Conservation (phyloP, 108 stramenopile genomes). For the Nannochloropsis salina region DNA sequence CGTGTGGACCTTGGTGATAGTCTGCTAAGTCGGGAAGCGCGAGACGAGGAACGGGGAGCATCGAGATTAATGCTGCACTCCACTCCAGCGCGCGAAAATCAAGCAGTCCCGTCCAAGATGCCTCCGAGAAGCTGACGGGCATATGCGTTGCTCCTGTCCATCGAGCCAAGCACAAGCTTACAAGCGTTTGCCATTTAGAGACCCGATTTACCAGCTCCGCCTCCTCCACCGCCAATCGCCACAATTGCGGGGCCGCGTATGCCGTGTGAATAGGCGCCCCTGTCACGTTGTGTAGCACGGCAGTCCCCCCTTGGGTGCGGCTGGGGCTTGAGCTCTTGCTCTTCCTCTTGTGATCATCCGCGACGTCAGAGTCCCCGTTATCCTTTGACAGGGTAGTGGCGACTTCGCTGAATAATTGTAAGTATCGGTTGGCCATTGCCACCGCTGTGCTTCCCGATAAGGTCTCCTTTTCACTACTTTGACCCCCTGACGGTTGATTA, state of each 20-base stretch:
- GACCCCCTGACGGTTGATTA: not conserved
- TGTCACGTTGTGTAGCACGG: not conserved
- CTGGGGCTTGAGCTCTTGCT: not conserved
- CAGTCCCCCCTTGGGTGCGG: not conserved
- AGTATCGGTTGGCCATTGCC: not conserved
- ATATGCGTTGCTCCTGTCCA: constrained; percentile 36
- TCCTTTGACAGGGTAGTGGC: constrained; percentile 1
- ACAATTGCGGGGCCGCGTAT: constrained; percentile 40
- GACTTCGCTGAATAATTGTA: not conserved
- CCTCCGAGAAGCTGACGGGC: constrained; percentile 49
- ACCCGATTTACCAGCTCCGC: not conserved
- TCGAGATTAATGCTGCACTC: not conserved
- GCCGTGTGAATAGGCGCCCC: constrained; percentile 26
- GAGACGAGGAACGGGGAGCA: not conserved
- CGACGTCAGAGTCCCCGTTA: not conserved
- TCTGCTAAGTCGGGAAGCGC: not conserved
- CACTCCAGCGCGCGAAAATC: constrained; percentile 42
- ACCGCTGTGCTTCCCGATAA: not conserved
- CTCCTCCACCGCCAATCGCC: constrained; percentile 19
- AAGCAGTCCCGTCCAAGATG: constrained; percentile 46
- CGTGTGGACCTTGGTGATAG: not conserved
- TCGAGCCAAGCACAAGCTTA: constrained; percentile 36
- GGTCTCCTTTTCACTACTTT: not conserved
- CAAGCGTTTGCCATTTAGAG: constrained; percentile 35
- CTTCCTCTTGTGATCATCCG: constrained; percentile 11